Percentiles rank a stretch among this genome's conserved stretches.
Evolutionary conservation across 164 flowering plant species (phyloP).

Genomic region (Tetracentron sinense): DNA sequence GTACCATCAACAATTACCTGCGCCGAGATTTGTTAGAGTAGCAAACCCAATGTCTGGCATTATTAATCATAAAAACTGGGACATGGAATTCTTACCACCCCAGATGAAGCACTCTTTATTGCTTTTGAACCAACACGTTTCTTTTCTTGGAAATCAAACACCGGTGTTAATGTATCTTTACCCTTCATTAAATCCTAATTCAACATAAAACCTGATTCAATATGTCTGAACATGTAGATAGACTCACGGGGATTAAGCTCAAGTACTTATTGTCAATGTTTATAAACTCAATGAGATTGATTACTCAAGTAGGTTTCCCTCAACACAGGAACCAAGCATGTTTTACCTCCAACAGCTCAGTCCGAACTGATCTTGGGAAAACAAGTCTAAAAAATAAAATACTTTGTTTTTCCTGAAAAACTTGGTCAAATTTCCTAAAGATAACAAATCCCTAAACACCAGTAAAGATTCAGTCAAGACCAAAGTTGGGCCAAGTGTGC

Average conservation of each 20-base stretch:
- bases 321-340: neutral
- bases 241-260: conserved; percentile 3
- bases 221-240: conserved; percentile 7
- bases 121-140: conserved; percentile 60
- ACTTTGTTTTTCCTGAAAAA: neutral
- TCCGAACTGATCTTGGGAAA: neutral
- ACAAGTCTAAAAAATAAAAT: too few relatives aligned
- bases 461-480: neutral
- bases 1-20: conserved; percentile 98
- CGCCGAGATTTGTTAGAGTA: conserved; percentile 4
- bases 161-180: conserved; percentile 63
- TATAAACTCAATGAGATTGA: neutral
- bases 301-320: neutral
- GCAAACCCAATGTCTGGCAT: neutral
- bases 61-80: neutral
- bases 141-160: conserved; percentile 89
- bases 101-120: conserved; percentile 68
- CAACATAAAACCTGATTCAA: conserved; percentile 13
- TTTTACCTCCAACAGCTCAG: neutral
- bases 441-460: neutral
- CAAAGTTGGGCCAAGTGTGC: neutral
- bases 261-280: neutral
- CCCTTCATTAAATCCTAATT: conserved; percentile 83
- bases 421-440: neutral
- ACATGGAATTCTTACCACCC: conserved; percentile 58